A percentile compares a stretch with the other conserved stretches of the same genome.
phyloP scores from a whole-genome alignment of 805 yeast species.

The Candida jianshihensis region DNA sequence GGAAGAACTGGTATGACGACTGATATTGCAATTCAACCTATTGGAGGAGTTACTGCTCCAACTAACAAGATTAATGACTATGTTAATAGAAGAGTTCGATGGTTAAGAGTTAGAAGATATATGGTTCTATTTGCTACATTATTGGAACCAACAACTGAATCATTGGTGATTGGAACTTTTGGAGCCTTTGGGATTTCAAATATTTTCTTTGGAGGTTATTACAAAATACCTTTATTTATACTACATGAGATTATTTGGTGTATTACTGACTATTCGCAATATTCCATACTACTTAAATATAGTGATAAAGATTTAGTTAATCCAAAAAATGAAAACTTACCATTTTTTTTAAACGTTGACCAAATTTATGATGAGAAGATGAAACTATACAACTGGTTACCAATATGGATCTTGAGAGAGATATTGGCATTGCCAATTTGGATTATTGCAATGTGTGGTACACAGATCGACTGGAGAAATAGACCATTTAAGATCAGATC shows the following conservation, averaged over 20 bases:
- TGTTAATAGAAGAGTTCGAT: constrained; percentile 62
- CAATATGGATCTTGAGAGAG: constrained; percentile 66
- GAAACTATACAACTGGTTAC: constrained; percentile 20
- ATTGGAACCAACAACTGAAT: constrained; percentile 82
- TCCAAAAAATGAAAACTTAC: constrained; percentile 10
- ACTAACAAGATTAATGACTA: constrained; percentile 43
- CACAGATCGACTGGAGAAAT: constrained; percentile 73
- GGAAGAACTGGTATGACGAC: constrained; percentile 74
- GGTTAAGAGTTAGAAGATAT: constrained; percentile 82
- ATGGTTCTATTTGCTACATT: constrained; percentile 84
- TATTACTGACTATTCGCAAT: constrained; percentile 55
- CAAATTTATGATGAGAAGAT: constrained; percentile 16
- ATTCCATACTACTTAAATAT: constrained; percentile 32
- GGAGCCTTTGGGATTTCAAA: constrained; percentile 56
- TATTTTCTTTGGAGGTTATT: constrained; percentile 30
- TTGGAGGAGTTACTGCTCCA: constrained; percentile 30
- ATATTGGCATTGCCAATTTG: constrained; percentile 75
- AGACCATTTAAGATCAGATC: constrained; percentile 64
- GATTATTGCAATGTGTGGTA: constrained; percentile 74
- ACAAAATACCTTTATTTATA: constrained; percentile 32
- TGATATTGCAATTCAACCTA: constrained; percentile 75
- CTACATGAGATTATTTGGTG: constrained; percentile 63
- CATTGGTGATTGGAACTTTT: constrained; percentile 55
- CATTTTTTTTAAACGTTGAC: constrained; percentile 23
- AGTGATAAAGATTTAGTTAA: constrained; percentile 15